Percentiles rank a stretch among this genome's conserved stretches.
phyloP scores from a whole-genome alignment of 2,329 filamentous ascomycete species.

The Trichoderma oligosporum region DNA sequence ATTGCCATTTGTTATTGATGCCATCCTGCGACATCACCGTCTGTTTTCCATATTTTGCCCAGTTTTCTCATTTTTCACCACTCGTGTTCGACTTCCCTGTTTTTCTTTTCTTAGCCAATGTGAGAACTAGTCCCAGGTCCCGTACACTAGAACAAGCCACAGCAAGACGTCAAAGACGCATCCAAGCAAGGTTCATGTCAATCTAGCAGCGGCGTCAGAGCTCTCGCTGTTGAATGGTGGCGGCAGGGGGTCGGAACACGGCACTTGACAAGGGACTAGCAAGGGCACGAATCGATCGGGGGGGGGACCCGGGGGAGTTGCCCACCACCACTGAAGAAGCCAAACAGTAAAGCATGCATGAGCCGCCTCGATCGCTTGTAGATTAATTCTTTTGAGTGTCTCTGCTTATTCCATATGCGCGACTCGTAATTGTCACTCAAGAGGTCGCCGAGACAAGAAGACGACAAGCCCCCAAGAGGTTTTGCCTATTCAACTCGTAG shows the following conservation, averaged over 20 bases:
- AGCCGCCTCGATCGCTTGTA: constrained; percentile 11
- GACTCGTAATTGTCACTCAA: neutral
- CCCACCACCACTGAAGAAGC: neutral
- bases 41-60: neutral
- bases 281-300: constrained; percentile 10
- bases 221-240: constrained; percentile 16
- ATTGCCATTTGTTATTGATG: constrained; percentile 9
- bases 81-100: neutral
- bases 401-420: neutral
- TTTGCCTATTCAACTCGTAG: neutral
- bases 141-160: neutral
- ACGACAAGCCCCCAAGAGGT: neutral
- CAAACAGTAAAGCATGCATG: neutral
- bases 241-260: constrained; percentile 14
- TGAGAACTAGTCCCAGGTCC: constrained; percentile 1
- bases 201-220: constrained; percentile 13
- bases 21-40: neutral
- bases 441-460: neutral
- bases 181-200: neutral
- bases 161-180: neutral
- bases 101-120: neutral
- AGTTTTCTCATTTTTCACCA: neutral
- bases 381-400: neutral
- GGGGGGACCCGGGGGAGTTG: neutral
- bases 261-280: constrained; percentile 16